These are phyloP conservation scores for Acacia concinna DNA, from an alignment of 331 rosid species.

Conservation along the genomic window DNA sequence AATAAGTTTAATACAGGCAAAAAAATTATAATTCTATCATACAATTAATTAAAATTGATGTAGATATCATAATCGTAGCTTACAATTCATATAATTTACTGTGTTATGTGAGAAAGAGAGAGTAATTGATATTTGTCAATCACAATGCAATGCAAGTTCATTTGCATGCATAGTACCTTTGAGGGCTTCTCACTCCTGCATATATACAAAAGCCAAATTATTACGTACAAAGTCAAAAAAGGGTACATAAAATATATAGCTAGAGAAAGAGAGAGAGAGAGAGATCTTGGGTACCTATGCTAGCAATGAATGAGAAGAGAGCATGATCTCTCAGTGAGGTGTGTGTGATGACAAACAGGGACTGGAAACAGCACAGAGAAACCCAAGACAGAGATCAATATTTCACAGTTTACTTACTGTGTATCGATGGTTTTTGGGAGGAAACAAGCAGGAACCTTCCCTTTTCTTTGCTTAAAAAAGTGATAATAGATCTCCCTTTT, in stretches of 20 bases:
- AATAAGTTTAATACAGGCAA: too few relatives aligned
- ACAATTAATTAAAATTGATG: too few relatives aligned
- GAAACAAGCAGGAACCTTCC: slow-evolving; percentile 63
- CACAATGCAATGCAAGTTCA: background rate
- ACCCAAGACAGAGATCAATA: background rate
- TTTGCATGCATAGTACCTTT: background rate
- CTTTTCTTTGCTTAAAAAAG: background rate
- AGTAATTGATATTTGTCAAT: background rate
- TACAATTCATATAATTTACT: background rate
- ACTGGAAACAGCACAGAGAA: background rate
- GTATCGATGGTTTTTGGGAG: slow-evolving; percentile 12
- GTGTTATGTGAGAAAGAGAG: background rate
- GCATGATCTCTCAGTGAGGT: background rate
- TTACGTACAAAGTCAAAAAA: background rate
- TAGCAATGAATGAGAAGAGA: background rate
- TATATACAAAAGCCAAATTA: background rate
- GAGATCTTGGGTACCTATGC: background rate
- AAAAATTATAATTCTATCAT: background rate
- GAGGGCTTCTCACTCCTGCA: background rate
- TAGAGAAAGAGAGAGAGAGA: background rate
- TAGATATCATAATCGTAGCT: too few relatives aligned
- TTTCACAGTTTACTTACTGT: background rate
- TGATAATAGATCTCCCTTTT: slow-evolving; percentile 10
- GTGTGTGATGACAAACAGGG: background rate
- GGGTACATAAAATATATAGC: background rate